Conservation (phyloP, 2,329 filamentous ascomycete genomes). For the Fusarium coicis region DNA sequence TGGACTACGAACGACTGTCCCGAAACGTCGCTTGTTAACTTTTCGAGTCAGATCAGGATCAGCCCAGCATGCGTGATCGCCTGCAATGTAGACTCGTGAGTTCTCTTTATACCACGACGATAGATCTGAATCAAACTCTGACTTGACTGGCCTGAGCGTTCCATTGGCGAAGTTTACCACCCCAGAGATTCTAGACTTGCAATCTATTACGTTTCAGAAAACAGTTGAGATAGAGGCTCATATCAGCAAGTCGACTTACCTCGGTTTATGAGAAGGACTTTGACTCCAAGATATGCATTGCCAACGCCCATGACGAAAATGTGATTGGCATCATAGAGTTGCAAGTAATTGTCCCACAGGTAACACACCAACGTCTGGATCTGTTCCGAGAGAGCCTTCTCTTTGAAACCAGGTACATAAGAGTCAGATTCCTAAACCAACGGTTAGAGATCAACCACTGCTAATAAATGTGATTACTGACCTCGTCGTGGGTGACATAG, state of each 20-base stretch:
- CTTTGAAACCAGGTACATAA: constrained; percentile 57
- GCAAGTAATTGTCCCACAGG: constrained; percentile 97
- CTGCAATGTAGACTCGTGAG: constrained; percentile 81
- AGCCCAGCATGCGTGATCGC: constrained; percentile 80
- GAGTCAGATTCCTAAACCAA: constrained; percentile 58
- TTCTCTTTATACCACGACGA: constrained; percentile 86
- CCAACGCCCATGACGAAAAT: constrained; percentile 90
- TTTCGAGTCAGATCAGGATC: constrained; percentile 69
- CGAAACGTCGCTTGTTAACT: constrained; percentile 70
- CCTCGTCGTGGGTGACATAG: constrained; percentile 73
- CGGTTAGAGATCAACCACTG: constrained; percentile 21
- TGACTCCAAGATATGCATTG: constrained; percentile 86
- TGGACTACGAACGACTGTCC: constrained; percentile 64
- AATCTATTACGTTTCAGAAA: constrained; percentile 56
- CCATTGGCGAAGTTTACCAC: constrained; percentile 86
- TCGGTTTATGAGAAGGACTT: constrained; percentile 81
- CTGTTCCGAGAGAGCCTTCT: constrained; percentile 64
- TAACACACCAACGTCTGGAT: constrained; percentile 83
- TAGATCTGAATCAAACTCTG: constrained; percentile 78
- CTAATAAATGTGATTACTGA: constrained; percentile 48
- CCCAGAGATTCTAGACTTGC: constrained; percentile 74
- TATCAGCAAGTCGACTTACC: constrained; percentile 58
- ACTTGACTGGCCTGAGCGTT: constrained; percentile 79
- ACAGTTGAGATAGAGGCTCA: background rate
- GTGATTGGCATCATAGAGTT: constrained; percentile 76